phyloP scores from a whole-genome alignment of 169 alveolate species.

The Babesia caballi region DNA sequence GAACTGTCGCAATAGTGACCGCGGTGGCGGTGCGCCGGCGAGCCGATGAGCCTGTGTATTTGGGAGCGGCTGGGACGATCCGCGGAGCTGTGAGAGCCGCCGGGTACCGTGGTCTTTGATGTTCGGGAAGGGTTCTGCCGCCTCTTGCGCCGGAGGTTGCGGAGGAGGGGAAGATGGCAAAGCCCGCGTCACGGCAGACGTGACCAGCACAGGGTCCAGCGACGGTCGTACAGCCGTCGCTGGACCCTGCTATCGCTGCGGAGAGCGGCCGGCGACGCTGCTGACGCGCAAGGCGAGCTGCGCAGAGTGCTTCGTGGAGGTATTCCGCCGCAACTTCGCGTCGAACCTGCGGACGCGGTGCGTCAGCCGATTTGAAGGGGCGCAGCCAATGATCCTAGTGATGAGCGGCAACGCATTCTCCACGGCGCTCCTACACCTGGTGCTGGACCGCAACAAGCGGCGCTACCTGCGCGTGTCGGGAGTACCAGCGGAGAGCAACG shows the following conservation, averaged over 20 bases:
- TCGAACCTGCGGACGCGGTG: conserved; percentile 45
- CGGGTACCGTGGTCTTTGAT: background rate
- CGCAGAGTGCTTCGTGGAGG: conserved; percentile 34
- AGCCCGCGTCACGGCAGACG: background rate
- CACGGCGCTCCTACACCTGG: conserved; percentile 18
- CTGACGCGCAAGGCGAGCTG: conserved; percentile 23
- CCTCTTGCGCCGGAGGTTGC: background rate
- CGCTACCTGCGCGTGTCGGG: conserved; percentile 20
- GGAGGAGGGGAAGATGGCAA: background rate
- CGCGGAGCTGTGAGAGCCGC: too few relatives aligned
- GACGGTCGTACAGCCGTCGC: background rate
- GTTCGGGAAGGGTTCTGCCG: background rate
- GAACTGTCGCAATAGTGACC: too few relatives aligned
- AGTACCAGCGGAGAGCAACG: background rate
- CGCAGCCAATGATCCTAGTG: background rate
- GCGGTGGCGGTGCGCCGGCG: too few relatives aligned
- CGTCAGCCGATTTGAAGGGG: background rate
- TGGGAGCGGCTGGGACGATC: too few relatives aligned
- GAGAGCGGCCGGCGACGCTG: background rate
- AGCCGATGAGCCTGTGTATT: too few relatives aligned
- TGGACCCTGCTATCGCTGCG: conserved; percentile 19
- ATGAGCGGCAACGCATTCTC: conserved; percentile 9
- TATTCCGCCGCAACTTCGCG: conserved; percentile 31
- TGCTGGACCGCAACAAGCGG: conserved; percentile 42
- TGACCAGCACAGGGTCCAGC: background rate